phyloP scores from a whole-genome alignment of 2,329 filamentous ascomycete species.

The Thielaviopsis musarum region DNA sequence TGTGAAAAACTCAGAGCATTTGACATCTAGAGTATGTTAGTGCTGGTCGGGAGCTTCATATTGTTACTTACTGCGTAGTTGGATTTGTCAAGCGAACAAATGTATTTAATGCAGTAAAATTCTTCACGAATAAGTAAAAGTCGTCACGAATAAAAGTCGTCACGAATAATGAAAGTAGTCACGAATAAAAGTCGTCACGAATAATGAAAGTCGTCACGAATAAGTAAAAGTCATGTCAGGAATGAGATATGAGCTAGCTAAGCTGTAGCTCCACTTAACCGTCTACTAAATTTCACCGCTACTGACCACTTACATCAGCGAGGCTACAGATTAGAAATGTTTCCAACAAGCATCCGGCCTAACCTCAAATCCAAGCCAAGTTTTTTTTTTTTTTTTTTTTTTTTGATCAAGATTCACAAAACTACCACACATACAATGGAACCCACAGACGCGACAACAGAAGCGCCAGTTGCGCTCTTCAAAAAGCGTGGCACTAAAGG shows the following conservation, averaged over 20 bases:
- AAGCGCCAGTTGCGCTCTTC: not conserved
- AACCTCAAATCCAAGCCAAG: not conserved
- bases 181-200: too few relatives aligned
- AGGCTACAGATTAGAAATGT: not conserved
- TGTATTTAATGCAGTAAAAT: not conserved
- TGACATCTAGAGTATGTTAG: not conserved
- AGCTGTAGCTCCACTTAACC: not conserved
- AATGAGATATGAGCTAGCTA: not conserved
- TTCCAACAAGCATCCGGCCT: too few relatives aligned
- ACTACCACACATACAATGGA: not conserved
- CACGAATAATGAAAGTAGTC: too few relatives aligned
- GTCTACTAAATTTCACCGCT: not conserved
- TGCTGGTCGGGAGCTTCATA: not conserved
- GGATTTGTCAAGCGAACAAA: not conserved
- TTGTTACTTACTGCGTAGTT: not conserved
- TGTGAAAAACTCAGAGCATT: slow-evolving; percentile 16
- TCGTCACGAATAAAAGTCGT: too few relatives aligned
- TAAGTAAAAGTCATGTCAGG: too few relatives aligned
- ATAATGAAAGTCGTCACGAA: too few relatives aligned
- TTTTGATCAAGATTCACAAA: too few relatives aligned
- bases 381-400: not conserved
- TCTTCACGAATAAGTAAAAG: too few relatives aligned
- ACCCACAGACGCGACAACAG: not conserved
- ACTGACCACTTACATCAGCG: not conserved
- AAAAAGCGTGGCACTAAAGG: slow-evolving; percentile 4